These are phyloP conservation scores for Cytospora piceicola DNA, from an alignment of 2,329 filamentous ascomycete species.

Conservation along the genomic window DNA sequence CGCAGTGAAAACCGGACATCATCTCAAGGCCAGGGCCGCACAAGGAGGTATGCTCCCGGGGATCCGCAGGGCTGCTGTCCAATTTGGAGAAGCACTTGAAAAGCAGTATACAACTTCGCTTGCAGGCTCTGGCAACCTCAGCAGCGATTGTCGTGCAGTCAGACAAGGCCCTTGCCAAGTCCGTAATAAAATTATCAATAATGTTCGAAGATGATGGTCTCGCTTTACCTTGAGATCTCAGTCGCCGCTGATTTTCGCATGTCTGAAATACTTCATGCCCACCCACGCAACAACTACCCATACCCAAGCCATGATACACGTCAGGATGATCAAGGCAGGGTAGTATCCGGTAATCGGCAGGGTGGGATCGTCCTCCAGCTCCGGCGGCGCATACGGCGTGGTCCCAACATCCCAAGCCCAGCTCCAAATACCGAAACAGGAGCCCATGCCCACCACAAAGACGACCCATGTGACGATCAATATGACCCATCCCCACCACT, in stretches of 20 bases:
- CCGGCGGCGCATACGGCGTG: constrained; percentile 92
- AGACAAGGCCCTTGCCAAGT: too few species aligned
- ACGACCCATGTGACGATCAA: constrained; percentile 90
- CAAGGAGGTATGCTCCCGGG: not conserved
- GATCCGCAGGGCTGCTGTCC: too few species aligned
- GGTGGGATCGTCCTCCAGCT: constrained; percentile 92
- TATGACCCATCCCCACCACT: constrained; percentile 98
- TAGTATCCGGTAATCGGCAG: constrained; percentile 97
- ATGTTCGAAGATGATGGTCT: not conserved
- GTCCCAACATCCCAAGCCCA: constrained; percentile 99
- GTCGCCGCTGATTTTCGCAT: constrained; percentile 82
- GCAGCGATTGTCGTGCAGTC: not conserved
- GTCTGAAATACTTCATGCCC: constrained; percentile 98
- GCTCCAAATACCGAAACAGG: constrained; percentile 91
- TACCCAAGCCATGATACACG: constrained; percentile 96
- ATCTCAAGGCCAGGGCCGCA: not conserved
- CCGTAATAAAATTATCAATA: too few species aligned
- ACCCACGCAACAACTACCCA: constrained; percentile 98
- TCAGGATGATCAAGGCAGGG: constrained; percentile 89
- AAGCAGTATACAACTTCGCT: not conserved
- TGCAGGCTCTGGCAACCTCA: not conserved
- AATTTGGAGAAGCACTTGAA: not conserved
- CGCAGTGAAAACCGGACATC: not conserved
- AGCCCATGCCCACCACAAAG: constrained; percentile 96
- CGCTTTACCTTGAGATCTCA: constrained; percentile 40